Conservation (phyloP, 805 yeast species). For the Spencermartinsiella europaea region DNA sequence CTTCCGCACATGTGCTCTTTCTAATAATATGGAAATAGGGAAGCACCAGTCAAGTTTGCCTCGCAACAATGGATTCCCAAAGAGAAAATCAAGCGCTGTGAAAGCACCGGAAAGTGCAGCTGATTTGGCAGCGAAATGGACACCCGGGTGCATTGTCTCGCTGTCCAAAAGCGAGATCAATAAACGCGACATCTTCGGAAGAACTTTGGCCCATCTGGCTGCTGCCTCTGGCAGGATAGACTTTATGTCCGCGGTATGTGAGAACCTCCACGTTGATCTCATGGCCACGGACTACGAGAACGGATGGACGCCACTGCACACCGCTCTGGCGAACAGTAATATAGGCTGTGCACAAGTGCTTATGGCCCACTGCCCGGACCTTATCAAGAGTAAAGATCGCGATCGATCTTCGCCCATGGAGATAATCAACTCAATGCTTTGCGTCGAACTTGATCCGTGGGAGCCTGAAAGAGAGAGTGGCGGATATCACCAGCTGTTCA, state of each 20-base stretch:
- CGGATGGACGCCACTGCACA: slow-evolving; percentile 78
- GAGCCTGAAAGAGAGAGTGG: background rate
- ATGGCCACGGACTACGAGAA: slow-evolving; percentile 60
- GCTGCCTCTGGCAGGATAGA: slow-evolving; percentile 26
- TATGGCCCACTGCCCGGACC: slow-evolving; percentile 31
- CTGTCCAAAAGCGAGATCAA: slow-evolving; percentile 17
- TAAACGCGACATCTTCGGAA: slow-evolving; percentile 64
- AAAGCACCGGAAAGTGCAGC: background rate
- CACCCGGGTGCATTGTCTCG: slow-evolving; percentile 6
- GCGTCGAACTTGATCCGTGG: background rate
- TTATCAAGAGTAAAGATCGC: slow-evolving; percentile 59
- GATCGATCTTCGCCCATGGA: slow-evolving; percentile 71
- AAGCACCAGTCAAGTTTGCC: background rate
- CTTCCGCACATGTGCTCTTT: no score
- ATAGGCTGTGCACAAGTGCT: slow-evolving; percentile 48
- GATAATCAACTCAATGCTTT: slow-evolving; percentile 36
- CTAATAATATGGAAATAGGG: background rate
- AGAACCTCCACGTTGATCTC: slow-evolving; percentile 44
- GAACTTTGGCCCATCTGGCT: slow-evolving; percentile 35
- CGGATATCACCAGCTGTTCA: slow-evolving; percentile 46
- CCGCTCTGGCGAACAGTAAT: slow-evolving; percentile 55
- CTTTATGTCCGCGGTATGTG: slow-evolving; percentile 40
- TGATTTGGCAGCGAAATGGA: background rate
- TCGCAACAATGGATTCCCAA: background rate
- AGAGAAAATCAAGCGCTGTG: background rate